Conservation (phyloP, 352 stramenopile species). For the Poterioochromonas sp. region DNA sequence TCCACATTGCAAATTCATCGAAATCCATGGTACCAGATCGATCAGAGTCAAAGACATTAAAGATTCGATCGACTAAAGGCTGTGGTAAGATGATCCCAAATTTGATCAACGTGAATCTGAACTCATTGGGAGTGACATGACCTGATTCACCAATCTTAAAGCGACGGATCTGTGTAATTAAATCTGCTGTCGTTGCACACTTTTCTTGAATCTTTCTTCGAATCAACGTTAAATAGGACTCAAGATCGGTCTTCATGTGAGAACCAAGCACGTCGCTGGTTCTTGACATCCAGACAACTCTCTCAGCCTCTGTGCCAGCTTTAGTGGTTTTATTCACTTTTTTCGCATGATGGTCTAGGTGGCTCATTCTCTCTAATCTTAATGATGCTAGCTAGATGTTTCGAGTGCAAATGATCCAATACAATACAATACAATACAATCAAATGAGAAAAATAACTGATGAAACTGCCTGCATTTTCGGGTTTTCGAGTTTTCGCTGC, state of each 20-base stretch:
- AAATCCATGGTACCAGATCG: slow-evolving; percentile 27
- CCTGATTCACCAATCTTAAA: background rate
- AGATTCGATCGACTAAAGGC: slow-evolving; percentile 21
- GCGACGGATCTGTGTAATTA: slow-evolving; percentile 22
- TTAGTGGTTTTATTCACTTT: background rate
- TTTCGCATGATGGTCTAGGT: too few species aligned
- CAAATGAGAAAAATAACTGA: too few species aligned
- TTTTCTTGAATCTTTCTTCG: slow-evolving; percentile 29
- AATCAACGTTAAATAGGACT: slow-evolving; percentile 9
- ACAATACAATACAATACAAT: too few species aligned
- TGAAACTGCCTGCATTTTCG: too few species aligned
- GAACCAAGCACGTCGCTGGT: slow-evolving; percentile 28
- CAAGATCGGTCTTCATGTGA: slow-evolving; percentile 18
- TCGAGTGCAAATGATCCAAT: too few species aligned
- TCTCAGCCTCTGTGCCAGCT: slow-evolving; percentile 1
- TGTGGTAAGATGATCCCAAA: slow-evolving; percentile 26
- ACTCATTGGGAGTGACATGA: slow-evolving; percentile 24
- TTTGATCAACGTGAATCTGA: slow-evolving; percentile 24
- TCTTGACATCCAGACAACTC: slow-evolving; percentile 22
- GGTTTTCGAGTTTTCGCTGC: too few species aligned
- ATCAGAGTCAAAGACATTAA: slow-evolving; percentile 31
- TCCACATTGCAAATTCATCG: slow-evolving; percentile 30
- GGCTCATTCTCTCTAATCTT: too few species aligned
- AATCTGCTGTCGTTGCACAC: background rate
- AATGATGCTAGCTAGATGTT: too few species aligned